A percentile compares a stretch with the other conserved stretches of the same genome.
Evolutionary conservation across 768 basidiomycete genomes (phyloP).

Genomic region (Boletus vinaceobasis): DNA sequence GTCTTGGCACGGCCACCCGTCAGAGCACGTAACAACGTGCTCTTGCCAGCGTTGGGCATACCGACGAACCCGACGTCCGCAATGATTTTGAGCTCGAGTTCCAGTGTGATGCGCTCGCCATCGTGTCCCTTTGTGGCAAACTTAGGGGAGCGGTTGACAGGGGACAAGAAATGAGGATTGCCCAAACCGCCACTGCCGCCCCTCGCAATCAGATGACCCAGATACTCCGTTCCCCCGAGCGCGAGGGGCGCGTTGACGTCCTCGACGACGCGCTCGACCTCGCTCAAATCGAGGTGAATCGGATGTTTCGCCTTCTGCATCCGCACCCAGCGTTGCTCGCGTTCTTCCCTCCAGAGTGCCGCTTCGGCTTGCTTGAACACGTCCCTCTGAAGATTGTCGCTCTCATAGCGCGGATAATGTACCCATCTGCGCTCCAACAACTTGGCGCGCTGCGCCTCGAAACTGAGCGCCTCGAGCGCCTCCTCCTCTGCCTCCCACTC

Average conservation of each 20-base stretch:
- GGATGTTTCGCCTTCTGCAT: slow-evolving; percentile 42
- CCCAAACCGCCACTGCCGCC: slow-evolving; percentile 85
- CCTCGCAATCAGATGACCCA: slow-evolving; percentile 64
- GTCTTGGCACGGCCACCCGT: slow-evolving; percentile 82
- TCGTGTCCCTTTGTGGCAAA: slow-evolving; percentile 76
- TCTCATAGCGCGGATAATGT: slow-evolving; percentile 69
- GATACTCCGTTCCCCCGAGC: slow-evolving; percentile 44
- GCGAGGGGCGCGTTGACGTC: slow-evolving; percentile 56
- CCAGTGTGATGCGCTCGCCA: slow-evolving; percentile 73
- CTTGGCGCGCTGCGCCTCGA: slow-evolving; percentile 47
- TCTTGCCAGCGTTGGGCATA: slow-evolving; percentile 93
- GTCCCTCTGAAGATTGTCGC: slow-evolving; percentile 59
- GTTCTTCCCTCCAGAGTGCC: slow-evolving; percentile 56
- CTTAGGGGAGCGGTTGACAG: slow-evolving; percentile 75
- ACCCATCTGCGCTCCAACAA: slow-evolving; percentile 71
- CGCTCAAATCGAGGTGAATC: slow-evolving; percentile 61
- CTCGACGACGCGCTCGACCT: slow-evolving; percentile 37
- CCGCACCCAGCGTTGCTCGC: slow-evolving; percentile 50
- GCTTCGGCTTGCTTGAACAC: slow-evolving; percentile 72
- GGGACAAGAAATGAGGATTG: slow-evolving; percentile 79
- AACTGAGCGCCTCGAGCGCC: slow-evolving; percentile 44
- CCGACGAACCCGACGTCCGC: slow-evolving; percentile 97
- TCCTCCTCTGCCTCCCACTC: slow-evolving; percentile 76
- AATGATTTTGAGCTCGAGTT: slow-evolving; percentile 87
- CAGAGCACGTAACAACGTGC: slow-evolving; percentile 84